Evolutionary conservation across 2,329 filamentous ascomycete genomes (phyloP).

Genomic region (Orbilia oligospora): DNA sequence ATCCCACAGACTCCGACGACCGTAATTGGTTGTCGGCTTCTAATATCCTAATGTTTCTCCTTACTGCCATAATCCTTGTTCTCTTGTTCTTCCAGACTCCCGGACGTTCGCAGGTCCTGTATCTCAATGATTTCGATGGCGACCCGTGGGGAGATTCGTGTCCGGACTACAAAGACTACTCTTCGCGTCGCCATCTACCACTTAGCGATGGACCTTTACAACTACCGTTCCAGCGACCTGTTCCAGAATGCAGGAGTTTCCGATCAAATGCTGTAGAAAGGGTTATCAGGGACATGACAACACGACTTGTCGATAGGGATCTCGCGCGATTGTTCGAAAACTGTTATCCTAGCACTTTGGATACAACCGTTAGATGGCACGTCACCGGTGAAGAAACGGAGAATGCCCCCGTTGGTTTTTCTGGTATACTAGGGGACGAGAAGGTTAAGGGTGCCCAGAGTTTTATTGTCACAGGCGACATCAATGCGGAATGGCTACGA

Average conservation of each 20-base stretch:
- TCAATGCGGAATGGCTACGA: slow-evolving; percentile 91
- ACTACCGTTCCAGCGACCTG: slow-evolving; percentile 89
- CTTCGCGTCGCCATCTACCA: slow-evolving; percentile 76
- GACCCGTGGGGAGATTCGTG: slow-evolving; percentile 70
- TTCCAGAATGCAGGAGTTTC: slow-evolving; percentile 87
- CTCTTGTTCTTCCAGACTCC: slow-evolving; percentile 53
- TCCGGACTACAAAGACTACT: slow-evolving; percentile 77
- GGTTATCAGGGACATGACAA: slow-evolving; percentile 85
- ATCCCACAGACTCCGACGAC: slow-evolving; percentile 27
- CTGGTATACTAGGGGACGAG: slow-evolving; percentile 9
- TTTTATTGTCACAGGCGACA: slow-evolving; percentile 94
- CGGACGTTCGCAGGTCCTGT: slow-evolving; percentile 39
- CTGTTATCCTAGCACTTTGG: slow-evolving; percentile 90
- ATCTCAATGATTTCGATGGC: slow-evolving; percentile 58
- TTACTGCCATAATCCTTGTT: slow-evolving; percentile 41
- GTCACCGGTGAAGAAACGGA: slow-evolving; percentile 72
- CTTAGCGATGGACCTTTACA: slow-evolving; percentile 82
- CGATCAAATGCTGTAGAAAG: slow-evolving; percentile 87
- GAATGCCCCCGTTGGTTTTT: not conserved
- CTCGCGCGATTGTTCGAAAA: slow-evolving; percentile 95
- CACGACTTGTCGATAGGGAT: slow-evolving; percentile 85
- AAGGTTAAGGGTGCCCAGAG: slow-evolving; percentile 79
- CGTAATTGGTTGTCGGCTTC: slow-evolving; percentile 48
- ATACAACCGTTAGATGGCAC: slow-evolving; percentile 92
- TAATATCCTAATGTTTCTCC: slow-evolving; percentile 52